phyloP scores from a whole-genome alignment of 2,329 filamentous ascomycete genomes.

The Pestalotiopsis sp. region DNA sequence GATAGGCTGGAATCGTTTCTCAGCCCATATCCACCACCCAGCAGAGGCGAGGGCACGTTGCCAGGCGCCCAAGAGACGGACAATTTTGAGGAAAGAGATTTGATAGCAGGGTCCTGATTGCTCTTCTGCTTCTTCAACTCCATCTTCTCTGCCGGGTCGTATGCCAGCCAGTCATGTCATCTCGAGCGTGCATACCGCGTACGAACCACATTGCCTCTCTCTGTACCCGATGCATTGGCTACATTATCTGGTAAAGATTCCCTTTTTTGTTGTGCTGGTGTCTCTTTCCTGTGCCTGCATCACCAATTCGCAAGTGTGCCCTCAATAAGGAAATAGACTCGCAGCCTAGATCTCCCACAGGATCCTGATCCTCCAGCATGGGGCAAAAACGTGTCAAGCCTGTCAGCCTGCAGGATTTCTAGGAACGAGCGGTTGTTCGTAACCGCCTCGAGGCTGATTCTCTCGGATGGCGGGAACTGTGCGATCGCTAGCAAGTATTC shows the following conservation, averaged over 20 bases:
- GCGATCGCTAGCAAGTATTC: background rate
- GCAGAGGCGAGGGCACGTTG: background rate
- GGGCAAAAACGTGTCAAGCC: background rate
- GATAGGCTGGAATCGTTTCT: slow-evolving; percentile 2
- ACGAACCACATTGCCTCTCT: background rate
- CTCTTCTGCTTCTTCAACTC: background rate
- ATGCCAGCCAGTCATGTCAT: background rate
- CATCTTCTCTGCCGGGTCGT: background rate
- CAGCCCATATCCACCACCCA: background rate
- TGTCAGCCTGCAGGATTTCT: background rate
- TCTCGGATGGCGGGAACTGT: background rate
- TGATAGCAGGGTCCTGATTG: background rate
- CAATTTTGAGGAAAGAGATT: background rate
- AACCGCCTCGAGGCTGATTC: background rate
- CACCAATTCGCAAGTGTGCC: background rate
- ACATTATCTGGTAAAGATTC: background rate
- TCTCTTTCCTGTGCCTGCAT: background rate
- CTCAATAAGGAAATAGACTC: background rate
- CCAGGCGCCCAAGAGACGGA: background rate
- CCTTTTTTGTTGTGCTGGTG: background rate
- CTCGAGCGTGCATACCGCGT: background rate
- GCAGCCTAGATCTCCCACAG: background rate
- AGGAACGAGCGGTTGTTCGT: background rate
- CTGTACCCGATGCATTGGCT: background rate
- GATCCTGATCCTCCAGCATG: background rate